phyloP scores from a whole-genome alignment of 805 yeast species.

The Kodamaea jinghongensis region DNA sequence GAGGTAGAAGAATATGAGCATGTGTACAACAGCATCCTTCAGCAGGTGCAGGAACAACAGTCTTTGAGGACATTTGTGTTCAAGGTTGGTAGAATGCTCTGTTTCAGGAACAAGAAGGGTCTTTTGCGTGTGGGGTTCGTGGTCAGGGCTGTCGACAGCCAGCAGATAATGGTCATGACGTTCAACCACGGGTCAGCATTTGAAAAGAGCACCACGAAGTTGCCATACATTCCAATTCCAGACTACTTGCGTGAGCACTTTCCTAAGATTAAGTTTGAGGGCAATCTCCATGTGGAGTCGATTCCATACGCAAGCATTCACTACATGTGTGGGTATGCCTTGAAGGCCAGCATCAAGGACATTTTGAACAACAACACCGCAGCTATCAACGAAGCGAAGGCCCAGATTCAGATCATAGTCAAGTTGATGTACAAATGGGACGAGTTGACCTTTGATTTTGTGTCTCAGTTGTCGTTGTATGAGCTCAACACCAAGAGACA shows the following conservation, averaged over 20 bases:
- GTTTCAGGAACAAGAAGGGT: constrained; percentile 50
- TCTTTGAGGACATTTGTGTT: constrained; percentile 45
- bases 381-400: constrained; percentile 34
- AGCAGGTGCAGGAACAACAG: constrained; percentile 47
- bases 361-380: constrained; percentile 34
- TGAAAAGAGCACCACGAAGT: constrained; percentile 19
- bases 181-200: constrained; percentile 43
- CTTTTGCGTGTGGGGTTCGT: constrained; percentile 52
- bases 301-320: constrained; percentile 43
- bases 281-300: constrained; percentile 33
- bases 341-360: constrained; percentile 31
- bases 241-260: constrained; percentile 35
- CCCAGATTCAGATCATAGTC: constrained; percentile 34
- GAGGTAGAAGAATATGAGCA: constrained; percentile 46
- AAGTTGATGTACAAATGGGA: constrained; percentile 40
- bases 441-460: constrained; percentile 41
- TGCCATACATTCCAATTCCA: constrained; percentile 39
- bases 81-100: constrained; percentile 54
- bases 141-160: constrained; percentile 39
- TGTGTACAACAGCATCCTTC: constrained; percentile 44
- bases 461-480: constrained; percentile 33
- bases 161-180: constrained; percentile 38
- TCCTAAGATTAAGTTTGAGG: constrained; percentile 31
- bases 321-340: constrained; percentile 38
- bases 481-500: constrained; percentile 38